Percentiles rank a stretch among this genome's conserved stretches.
Conservation (phyloP, 2,329 filamentous ascomycete genomes). For the Colletotrichum coccodes region DNA sequence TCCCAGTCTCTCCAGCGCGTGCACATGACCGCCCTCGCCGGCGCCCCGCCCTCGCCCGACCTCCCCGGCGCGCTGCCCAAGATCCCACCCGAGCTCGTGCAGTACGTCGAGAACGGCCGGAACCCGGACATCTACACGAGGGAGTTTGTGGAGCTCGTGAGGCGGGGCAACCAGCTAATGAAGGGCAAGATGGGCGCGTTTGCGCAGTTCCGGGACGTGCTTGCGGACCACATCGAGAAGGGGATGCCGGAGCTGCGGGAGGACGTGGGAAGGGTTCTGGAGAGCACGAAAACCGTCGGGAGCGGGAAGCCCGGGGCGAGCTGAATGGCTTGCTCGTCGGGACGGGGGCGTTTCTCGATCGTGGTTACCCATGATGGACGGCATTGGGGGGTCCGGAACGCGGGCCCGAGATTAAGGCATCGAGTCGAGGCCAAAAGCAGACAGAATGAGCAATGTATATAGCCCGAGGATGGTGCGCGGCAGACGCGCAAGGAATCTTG, state of each 20-base stretch:
- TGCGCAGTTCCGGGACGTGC: slow-evolving; percentile 67
- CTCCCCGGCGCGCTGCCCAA: slow-evolving; percentile 52
- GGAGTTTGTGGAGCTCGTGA: slow-evolving; percentile 77
- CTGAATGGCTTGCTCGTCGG: background rate
- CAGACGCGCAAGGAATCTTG: background rate
- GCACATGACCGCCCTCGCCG: slow-evolving; percentile 51
- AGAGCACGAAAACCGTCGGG: slow-evolving; percentile 47
- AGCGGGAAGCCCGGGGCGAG: slow-evolving; percentile 5
- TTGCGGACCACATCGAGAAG: slow-evolving; percentile 66
- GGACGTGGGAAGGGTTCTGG: slow-evolving; percentile 62
- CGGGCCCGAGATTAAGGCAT: no score
- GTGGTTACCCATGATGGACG: background rate
- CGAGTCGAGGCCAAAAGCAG: background rate
- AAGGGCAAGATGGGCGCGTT: slow-evolving; percentile 73
- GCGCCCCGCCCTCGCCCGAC: slow-evolving; percentile 26
- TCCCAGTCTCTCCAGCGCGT: slow-evolving; percentile 50
- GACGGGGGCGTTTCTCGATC: background rate
- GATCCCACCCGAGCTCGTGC: slow-evolving; percentile 71
- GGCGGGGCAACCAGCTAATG: slow-evolving; percentile 73
- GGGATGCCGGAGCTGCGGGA: slow-evolving; percentile 69
- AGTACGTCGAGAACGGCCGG: slow-evolving; percentile 77
- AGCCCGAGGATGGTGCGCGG: background rate
- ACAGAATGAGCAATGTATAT: background rate
- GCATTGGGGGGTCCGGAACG: no score
- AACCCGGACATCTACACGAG: slow-evolving; percentile 81